Conservation (phyloP, 2,329 filamentous ascomycete species). For the Lasiodiplodia hormozganensis region DNA sequence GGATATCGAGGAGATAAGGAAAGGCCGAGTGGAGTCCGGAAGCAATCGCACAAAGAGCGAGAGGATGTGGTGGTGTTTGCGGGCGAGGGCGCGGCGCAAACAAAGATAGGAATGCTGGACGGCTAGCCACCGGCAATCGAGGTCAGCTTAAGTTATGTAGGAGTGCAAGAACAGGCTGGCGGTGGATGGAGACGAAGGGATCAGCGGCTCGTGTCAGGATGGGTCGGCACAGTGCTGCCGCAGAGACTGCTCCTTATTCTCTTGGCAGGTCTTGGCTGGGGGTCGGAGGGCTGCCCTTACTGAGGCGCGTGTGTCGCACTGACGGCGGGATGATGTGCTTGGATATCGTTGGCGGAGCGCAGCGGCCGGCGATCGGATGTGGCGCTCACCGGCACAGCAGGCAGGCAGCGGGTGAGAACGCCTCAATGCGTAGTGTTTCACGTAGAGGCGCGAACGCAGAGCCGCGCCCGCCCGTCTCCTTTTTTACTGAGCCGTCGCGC, state of each 20-base stretch:
- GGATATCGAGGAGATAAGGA: background rate
- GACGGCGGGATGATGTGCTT: conserved; percentile 25
- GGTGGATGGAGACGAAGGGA: conserved; percentile 13
- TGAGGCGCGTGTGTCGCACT: conserved; percentile 23
- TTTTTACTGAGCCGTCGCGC: background rate
- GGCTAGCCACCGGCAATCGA: conserved; percentile 5
- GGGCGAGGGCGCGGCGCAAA: background rate
- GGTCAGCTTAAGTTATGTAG: conserved; percentile 26
- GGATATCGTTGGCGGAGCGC: conserved; percentile 22
- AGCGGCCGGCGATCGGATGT: conserved; percentile 19
- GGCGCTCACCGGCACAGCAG: conserved; percentile 15
- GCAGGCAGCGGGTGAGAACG: conserved; percentile 13
- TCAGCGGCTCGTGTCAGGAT: conserved; percentile 27
- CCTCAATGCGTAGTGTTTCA: conserved; percentile 1
- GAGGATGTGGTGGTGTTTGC: background rate
- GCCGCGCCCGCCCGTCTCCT: background rate
- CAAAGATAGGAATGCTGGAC: conserved; percentile 21
- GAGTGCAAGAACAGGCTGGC: conserved; percentile 6
- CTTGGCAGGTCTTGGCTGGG: conserved; percentile 25
- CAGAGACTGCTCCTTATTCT: conserved; percentile 24
- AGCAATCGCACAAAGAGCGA: conserved; percentile 8
- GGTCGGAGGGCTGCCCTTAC: conserved; percentile 19
- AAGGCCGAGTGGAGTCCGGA: background rate
- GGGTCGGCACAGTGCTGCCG: conserved; percentile 23
- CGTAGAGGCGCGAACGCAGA: conserved; percentile 9